Base-by-base conservation (phyloP, 495 filamentous ascomycete species). In the Astrothelium subdiscretum region DNA sequence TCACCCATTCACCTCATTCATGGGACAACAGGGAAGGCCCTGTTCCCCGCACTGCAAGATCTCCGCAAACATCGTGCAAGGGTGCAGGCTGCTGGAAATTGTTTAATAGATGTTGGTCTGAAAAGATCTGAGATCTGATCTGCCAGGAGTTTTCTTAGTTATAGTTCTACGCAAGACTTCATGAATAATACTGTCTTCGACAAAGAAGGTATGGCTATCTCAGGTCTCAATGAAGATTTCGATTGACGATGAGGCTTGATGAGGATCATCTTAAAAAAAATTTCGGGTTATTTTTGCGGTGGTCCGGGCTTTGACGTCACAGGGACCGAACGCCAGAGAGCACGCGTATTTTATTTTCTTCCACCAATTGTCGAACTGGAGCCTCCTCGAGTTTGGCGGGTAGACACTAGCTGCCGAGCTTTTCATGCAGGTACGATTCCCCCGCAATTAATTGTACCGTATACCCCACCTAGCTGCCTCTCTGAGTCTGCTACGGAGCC, bases 21-120 rank as follows among this genome's bases (percentile, higher is more conserved):
- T n/a, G 5, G 24, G 20, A 12, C 5, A 2, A 10, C 43, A 18
- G 24, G 48, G 48, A 1, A 26, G 20, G 11, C 48, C 48, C 29
- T 54, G 48, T 54, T 54, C 48, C 48, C 48, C 48, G 48, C 48
- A 54, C 48, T 54, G 11, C 43, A 48, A 48, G 43, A 48, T 2
- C 43, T 15, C 43, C n/a, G 43, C 48, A 54, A 54, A 54, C 24
- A 54, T 8, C 24, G 24, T 54, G 48, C 20, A 29, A 54, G 20
- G 22, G 24, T 26, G 29, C 43, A 29, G 24, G 48, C 22, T 48
- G 5, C 42, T 3, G 18, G 42, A n/a, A 11, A 48, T 48, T 3
- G 8, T n/a, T 40, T 15, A 40, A 15, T 6, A 40, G 35, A 40
- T 6, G 6, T 40, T 40, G 35, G 15, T 6, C 15, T 38, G 35